These are phyloP conservation scores for Orbilia blumenaviensis DNA, from an alignment of 2,329 filamentous ascomycete species.

Conservation along the genomic window DNA sequence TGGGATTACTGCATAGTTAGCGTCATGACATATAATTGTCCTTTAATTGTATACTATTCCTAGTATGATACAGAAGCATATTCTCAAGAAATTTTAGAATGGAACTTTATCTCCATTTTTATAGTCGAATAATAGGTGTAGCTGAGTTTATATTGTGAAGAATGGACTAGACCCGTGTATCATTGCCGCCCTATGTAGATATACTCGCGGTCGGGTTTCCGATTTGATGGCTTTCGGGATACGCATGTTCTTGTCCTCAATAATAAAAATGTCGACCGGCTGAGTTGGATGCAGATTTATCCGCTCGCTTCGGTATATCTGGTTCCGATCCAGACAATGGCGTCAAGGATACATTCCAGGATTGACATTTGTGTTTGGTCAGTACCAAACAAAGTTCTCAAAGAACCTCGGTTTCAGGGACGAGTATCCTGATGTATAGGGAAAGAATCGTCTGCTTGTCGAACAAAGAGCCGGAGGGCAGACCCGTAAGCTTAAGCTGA, in stretches of 20 bases:
- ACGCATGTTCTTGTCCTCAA: too few species aligned
- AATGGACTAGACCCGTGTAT: too few species aligned
- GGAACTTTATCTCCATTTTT: too few species aligned
- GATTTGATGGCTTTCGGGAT: too few species aligned
- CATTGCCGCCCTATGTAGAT: too few species aligned
- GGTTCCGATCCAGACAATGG: background rate
- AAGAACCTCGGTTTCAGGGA: conserved; percentile 28
- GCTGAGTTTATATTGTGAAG: too few species aligned
- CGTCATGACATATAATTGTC: background rate
- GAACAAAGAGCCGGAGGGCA: background rate
- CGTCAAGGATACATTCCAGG: background rate
- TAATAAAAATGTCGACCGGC: too few species aligned
- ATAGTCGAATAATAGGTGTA: too few species aligned
- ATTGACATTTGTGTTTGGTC: background rate
- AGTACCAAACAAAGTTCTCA: background rate
- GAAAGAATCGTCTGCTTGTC: background rate
- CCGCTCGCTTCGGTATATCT: conserved; percentile 47
- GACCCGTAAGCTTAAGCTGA: background rate
- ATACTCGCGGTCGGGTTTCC: background rate
- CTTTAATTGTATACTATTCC: background rate
- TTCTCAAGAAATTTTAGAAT: too few species aligned
- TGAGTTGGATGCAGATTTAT: conserved; percentile 14
- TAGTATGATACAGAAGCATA: background rate
- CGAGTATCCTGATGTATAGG: conserved; percentile 6
- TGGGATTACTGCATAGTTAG: background rate